Evolutionary conservation across 768 basidiomycete genomes (phyloP).

Genomic region (Suillus subaureus): DNA sequence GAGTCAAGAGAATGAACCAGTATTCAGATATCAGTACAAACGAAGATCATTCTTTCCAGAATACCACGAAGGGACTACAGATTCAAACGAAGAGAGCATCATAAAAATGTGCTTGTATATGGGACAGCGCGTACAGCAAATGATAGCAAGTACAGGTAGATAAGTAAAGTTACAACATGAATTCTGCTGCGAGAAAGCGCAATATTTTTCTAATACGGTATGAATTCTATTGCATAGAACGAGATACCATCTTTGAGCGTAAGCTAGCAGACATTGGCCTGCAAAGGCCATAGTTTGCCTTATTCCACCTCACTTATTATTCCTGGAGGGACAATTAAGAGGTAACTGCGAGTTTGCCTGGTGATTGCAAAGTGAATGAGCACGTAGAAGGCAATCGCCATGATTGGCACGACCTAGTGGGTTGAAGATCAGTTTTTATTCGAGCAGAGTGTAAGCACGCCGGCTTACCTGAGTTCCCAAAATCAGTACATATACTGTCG

Average conservation of each 20-base stretch:
- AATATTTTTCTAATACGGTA: too few relatives aligned
- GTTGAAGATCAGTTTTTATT: too few relatives aligned
- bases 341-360: neutral
- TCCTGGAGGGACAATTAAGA: neutral
- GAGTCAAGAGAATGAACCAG: too few relatives aligned
- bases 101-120: neutral
- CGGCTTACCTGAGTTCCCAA: too few relatives aligned
- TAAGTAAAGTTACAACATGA: neutral
- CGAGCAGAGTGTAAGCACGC: too few relatives aligned
- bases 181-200: neutral
- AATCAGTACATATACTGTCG: too few relatives aligned
- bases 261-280: neutral
- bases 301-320: neutral
- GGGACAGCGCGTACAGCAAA: neutral
- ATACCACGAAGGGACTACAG: neutral
- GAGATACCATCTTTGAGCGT: neutral
- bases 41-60: neutral
- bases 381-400: slow-evolving; percentile 12
- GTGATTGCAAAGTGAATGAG: slow-evolving; percentile 4
- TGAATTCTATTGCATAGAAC: neutral
- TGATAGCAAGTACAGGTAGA: neutral
- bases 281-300: neutral
- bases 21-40: neutral
- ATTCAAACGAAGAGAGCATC: too few relatives aligned
- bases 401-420: slow-evolving; percentile 1